Conservation (phyloP, 257 asterid species). For the Salvia splendens region DNA sequence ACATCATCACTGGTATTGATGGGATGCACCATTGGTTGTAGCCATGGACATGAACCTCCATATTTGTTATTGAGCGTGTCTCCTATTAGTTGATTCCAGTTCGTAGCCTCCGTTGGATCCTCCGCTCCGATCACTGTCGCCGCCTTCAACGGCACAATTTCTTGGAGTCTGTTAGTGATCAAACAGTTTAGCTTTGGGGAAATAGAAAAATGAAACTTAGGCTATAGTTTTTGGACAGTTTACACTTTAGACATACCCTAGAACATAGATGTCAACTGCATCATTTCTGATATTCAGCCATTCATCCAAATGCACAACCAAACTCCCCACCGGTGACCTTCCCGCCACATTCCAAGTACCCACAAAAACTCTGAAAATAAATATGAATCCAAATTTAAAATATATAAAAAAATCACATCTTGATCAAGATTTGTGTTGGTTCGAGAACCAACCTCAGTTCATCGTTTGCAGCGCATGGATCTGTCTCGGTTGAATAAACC, state of each 20-base stretch:
- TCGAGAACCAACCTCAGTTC: slow-evolving; percentile 58
- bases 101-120: slow-evolving; percentile 78
- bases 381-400: background rate
- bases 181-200: background rate
- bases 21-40: slow-evolving; percentile 68
- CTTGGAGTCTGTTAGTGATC: slow-evolving; percentile 70
- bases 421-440: background rate
- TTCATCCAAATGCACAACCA: slow-evolving; percentile 80
- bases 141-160: slow-evolving; percentile 82
- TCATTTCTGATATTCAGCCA: slow-evolving; percentile 86
- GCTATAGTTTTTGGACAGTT: background rate
- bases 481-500: slow-evolving; percentile 44
- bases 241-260: slow-evolving; percentile 57
- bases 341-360: slow-evolving; percentile 99
- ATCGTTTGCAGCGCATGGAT: slow-evolving; percentile 43
- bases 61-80: slow-evolving; percentile 64
- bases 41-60: slow-evolving; percentile 62
- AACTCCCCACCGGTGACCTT: slow-evolving; percentile 76
- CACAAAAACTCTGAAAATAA: slow-evolving; percentile 65
- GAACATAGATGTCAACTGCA: slow-evolving; percentile 82
- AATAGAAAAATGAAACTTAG: background rate
- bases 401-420: background rate
- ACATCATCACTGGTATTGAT: slow-evolving; percentile 45
- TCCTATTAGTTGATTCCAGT: slow-evolving; percentile 81
- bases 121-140: slow-evolving; percentile 75